A percentile compares a stretch with the other conserved stretches of the same genome.
phyloP scores from a whole-genome alignment of 768 basidiomycete genomes.

The Xerocomus potaroensis region DNA sequence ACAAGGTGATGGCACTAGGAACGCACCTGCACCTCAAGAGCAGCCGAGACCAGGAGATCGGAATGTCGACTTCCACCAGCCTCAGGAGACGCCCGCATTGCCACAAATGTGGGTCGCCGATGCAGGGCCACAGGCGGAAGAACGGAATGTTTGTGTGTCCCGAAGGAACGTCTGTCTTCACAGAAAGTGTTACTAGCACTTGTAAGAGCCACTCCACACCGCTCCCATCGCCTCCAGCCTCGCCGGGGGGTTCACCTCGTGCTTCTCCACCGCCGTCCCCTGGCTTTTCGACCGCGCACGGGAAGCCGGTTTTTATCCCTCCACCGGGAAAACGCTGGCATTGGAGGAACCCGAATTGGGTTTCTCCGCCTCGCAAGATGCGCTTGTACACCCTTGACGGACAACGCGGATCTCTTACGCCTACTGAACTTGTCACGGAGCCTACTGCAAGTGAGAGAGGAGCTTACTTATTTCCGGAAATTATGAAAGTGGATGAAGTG shows the following conservation, averaged over 20 bases:
- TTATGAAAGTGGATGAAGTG: constrained; percentile 8
- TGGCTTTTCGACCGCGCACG: constrained; percentile 14
- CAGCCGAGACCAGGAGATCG: constrained; percentile 1
- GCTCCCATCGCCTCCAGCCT: constrained; percentile 27
- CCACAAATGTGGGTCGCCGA: constrained; percentile 30
- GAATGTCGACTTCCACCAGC: constrained; percentile 28
- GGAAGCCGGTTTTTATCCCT: constrained; percentile 21
- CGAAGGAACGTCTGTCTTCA: constrained; percentile 11
- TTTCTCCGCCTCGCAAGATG: constrained; percentile 29
- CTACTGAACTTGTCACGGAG: constrained; percentile 29
- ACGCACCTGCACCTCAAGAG: neutral
- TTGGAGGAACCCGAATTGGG: constrained; percentile 34
- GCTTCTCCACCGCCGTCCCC: constrained; percentile 11
- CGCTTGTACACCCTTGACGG: constrained; percentile 21
- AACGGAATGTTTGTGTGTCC: constrained; percentile 30
- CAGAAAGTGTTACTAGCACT: constrained; percentile 10
- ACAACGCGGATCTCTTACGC: constrained; percentile 26
- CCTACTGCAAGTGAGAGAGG: constrained; percentile 2
- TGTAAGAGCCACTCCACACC: constrained; percentile 20
- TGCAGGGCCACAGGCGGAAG: constrained; percentile 32
- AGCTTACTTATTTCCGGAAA: neutral
- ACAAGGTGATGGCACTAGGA: neutral
- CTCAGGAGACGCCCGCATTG: constrained; percentile 33
- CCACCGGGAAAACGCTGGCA: constrained; percentile 31
- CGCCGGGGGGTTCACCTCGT: constrained; percentile 23